These are phyloP conservation scores for Fusarium vanettenii DNA, from an alignment of 2,329 filamentous ascomycete species.

Conservation along the genomic window DNA sequence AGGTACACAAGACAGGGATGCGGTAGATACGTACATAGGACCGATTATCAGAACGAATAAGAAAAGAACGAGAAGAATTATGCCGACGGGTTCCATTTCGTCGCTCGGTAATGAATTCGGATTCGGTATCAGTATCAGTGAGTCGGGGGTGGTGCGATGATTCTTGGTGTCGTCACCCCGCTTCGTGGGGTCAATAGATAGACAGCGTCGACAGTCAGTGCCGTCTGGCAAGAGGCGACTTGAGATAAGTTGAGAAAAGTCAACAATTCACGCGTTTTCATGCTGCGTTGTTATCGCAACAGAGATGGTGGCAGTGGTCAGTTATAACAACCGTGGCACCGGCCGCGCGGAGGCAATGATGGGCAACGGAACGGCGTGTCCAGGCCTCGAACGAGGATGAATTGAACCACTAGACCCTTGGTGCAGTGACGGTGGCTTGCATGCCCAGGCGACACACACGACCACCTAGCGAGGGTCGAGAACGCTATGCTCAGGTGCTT, in stretches of 20 bases:
- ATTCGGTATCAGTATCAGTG: neutral
- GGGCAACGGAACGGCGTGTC: neutral
- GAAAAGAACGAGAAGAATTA: conserved; percentile 40
- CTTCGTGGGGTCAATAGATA: neutral
- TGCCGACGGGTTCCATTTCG: conserved; percentile 42
- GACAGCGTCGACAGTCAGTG: neutral
- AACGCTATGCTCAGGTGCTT: conserved; percentile 8
- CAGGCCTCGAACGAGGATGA: neutral
- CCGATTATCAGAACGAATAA: conserved; percentile 36
- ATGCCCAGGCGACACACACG: conserved; percentile 9
- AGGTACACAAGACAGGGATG: neutral
- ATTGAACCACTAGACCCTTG: conserved; percentile 11
- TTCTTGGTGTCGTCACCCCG: conserved; percentile 3
- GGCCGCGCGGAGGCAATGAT: neutral
- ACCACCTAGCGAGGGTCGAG: conserved; percentile 9
- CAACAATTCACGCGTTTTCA: neutral
- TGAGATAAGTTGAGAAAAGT: neutral
- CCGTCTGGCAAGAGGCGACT: neutral
- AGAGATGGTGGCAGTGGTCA: conserved; percentile 6
- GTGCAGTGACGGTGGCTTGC: conserved; percentile 17
- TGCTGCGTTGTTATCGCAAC: conserved; percentile 1
- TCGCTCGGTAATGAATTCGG: neutral
- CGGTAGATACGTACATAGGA: conserved; percentile 29
- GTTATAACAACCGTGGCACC: conserved; percentile 1
- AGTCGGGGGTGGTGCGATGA: conserved; percentile 4